phyloP scores from a whole-genome alignment of 352 stramenopile species.

The Phytophthora foliorum region DNA sequence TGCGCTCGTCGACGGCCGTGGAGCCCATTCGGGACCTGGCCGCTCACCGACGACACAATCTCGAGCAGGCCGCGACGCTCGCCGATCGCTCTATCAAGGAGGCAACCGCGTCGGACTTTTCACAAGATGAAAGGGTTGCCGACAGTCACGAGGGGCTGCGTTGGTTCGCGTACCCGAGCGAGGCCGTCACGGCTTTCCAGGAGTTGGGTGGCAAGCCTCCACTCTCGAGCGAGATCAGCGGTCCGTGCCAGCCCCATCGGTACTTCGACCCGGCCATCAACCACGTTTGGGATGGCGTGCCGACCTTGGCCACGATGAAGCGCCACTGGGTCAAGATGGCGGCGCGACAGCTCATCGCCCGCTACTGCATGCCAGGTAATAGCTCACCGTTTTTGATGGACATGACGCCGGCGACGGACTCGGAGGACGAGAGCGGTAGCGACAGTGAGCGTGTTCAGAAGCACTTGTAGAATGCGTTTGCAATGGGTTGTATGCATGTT shows the following conservation, averaged over 20 bases:
- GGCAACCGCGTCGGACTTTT: constrained; percentile 16
- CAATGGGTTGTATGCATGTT: neutral
- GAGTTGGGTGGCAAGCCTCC: constrained; percentile 21
- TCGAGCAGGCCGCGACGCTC: constrained; percentile 27
- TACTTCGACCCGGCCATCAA: constrained; percentile 34
- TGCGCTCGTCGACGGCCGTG: neutral
- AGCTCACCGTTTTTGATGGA: constrained; percentile 26
- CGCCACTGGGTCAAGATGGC: constrained; percentile 23
- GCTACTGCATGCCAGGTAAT: constrained; percentile 22
- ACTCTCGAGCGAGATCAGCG: constrained; percentile 34
- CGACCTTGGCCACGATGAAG: constrained; percentile 34
- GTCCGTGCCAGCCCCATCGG: constrained; percentile 43
- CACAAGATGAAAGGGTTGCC: constrained; percentile 22
- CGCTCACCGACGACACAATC: constrained; percentile 29
- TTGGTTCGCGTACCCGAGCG: constrained; percentile 47
- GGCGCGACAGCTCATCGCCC: constrained; percentile 20
- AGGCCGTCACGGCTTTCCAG: constrained; percentile 30
- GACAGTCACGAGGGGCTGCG: constrained; percentile 36
- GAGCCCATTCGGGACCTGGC: constrained; percentile 26
- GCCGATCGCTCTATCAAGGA: constrained; percentile 30
- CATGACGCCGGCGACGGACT: constrained; percentile 28
- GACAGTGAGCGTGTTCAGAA: constrained; percentile 19
- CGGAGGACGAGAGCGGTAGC: constrained; percentile 26
- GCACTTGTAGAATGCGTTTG: constrained; percentile 9
- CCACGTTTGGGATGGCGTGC: constrained; percentile 32